phyloP scores from a whole-genome alignment of 257 asterid genomes.

The Forsythia viridissima region DNA sequence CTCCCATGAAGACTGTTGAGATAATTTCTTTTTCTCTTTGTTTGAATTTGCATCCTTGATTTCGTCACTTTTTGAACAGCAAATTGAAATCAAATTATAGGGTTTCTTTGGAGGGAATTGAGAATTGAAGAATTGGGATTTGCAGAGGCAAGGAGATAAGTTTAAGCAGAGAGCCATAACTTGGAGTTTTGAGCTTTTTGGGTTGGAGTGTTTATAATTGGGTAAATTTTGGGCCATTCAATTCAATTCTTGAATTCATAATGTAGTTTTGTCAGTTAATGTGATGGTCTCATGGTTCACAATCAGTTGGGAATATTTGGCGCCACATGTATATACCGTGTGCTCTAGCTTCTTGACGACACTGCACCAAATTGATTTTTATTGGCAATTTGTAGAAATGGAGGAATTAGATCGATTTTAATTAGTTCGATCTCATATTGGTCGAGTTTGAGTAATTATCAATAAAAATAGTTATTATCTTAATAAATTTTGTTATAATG shows the following conservation, averaged over 20 bases:
- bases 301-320: no score
- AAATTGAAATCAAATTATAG: conserved; percentile 27
- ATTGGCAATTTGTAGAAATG: no score
- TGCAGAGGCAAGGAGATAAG: conserved; percentile 37
- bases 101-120: conserved; percentile 29
- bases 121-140: conserved; percentile 29
- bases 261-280: conserved; percentile 35
- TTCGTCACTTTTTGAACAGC: conserved; percentile 37
- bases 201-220: neutral
- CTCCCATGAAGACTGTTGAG: conserved; percentile 95
- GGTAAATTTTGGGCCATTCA: conserved; percentile 40
- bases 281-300: neutral
- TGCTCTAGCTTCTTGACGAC: no score
- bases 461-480: no score
- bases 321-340: no score
- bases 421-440: no score
- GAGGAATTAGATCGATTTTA: no score
- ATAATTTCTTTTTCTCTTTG: conserved; percentile 44
- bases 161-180: conserved; percentile 50
- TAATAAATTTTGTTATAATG: no score
- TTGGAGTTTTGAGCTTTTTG: conserved; percentile 17
- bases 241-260: conserved; percentile 22
- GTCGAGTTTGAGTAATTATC: no score
- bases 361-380: no score
- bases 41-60: conserved; percentile 31